Conservation (phyloP, 805 yeast genomes). For the Candida taoyuanica region DNA sequence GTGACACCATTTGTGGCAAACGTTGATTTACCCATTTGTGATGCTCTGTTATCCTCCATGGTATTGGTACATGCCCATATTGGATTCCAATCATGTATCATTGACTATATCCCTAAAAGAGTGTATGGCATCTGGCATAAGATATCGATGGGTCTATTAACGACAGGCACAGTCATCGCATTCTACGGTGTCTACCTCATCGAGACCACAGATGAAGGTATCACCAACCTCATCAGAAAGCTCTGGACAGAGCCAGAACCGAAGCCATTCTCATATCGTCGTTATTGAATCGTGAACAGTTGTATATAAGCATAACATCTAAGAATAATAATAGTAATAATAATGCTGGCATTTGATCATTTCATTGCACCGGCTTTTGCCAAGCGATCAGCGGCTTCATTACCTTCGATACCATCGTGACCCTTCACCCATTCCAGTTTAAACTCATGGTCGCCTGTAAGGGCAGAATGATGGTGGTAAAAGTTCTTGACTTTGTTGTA, state of each 20-base stretch:
- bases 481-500: slow-evolving; percentile 36
- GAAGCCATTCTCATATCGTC: slow-evolving; percentile 11
- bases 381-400: slow-evolving; percentile 69
- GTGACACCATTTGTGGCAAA: slow-evolving; percentile 53
- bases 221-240: slow-evolving; percentile 54
- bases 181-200: slow-evolving; percentile 78
- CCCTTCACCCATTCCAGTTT: slow-evolving; percentile 62
- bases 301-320: neutral
- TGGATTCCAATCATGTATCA: slow-evolving; percentile 74
- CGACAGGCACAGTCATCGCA: slow-evolving; percentile 65
- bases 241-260: slow-evolving; percentile 32
- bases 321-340: too few species aligned
- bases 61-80: slow-evolving; percentile 61
- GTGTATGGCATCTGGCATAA: slow-evolving; percentile 76
- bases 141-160: slow-evolving; percentile 61
- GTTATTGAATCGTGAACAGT: slow-evolving; percentile 1
- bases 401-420: slow-evolving; percentile 66
- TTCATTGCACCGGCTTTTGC: slow-evolving; percentile 61
- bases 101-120: slow-evolving; percentile 85
- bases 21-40: slow-evolving; percentile 48
- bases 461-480: slow-evolving; percentile 27
- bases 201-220: slow-evolving; percentile 77
- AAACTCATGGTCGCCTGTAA: slow-evolving; percentile 34
- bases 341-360: neutral
- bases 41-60: slow-evolving; percentile 50